Percentiles rank a stretch among this genome's conserved stretches.
Conservation (phyloP, 176 grass and related monocot species). For the Aegilops speltoides region DNA sequence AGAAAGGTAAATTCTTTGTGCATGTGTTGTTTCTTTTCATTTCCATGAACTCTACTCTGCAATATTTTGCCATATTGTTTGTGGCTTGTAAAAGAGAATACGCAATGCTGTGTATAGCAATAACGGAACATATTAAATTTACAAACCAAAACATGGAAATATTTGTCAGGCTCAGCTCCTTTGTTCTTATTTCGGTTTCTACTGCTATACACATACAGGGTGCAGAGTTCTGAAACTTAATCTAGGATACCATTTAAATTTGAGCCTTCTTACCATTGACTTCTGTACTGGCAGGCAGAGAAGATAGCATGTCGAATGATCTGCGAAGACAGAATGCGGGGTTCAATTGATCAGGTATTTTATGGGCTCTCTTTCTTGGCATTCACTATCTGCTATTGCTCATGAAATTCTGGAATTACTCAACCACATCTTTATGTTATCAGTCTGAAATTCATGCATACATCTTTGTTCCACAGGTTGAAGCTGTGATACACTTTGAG, state of each 20-base stretch:
- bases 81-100: neutral
- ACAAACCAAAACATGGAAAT: neutral
- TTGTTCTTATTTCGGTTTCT: neutral
- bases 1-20: slow-evolving; percentile 60
- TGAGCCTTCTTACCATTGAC: neutral
- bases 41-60: neutral
- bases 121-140: neutral
- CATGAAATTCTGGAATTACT: neutral
- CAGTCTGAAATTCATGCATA: neutral
- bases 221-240: neutral
- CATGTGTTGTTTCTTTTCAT: neutral
- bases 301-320: slow-evolving; percentile 99
- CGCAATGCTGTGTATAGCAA: neutral
- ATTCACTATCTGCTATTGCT: neutral
- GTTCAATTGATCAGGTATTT: slow-evolving; percentile 92
- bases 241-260: neutral
- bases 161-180: neutral
- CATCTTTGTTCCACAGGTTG: slow-evolving; percentile 56
- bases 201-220: neutral
- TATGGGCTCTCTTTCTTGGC: neutral
- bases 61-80: neutral
- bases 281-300: slow-evolving; percentile 66
- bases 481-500: slow-evolving; percentile 98
- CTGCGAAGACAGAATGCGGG: slow-evolving; percentile 93
- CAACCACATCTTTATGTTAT: neutral